Evolutionary conservation across 495 filamentous ascomycete species (phyloP), one percentile per base, ranked within the genome.

Genomic region (Thermothielavioides terrestris): DNA sequence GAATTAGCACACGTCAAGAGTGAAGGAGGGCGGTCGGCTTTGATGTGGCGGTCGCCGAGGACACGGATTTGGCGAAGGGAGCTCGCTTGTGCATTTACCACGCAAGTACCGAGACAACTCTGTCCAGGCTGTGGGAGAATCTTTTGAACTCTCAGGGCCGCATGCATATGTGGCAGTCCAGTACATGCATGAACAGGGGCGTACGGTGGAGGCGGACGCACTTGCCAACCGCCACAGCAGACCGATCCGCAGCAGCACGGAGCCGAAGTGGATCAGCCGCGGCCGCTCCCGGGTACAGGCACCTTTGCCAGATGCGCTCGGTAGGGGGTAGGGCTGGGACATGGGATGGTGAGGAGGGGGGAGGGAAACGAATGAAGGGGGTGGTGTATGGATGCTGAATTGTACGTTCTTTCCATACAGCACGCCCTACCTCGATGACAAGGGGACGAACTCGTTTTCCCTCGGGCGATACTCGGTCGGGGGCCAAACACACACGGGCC

Each of bases 21-120:
- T 35, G 25, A 23, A 39, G 37, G 26, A 26, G 21, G 17, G 46
- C 20, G 20, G 11, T n/a, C 17, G 10, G 27, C 7, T n/a, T n/a
- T n/a, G 26, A 31, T 49, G 46, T 49, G 36, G 46, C 46, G 27
- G 37, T 25, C 25, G 38, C 32, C 28, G 27, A 27, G 21, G n/a
- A 27, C 30, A 46, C 20, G 22, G 28, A 34, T 22, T 7, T n/a
- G n/a, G n/a, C n/a, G n/a, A n/a, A n/a, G n/a, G n/a, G n/a, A n/a
- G n/a, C n/a, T n/a, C n/a, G n/a, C n/a, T n/a, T n/a, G n/a, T n/a
- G n/a, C n/a, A n/a, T n/a, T n/a, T n/a, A n/a, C n/a, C n/a, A 25
- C 10, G 35, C 35, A 21, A 20, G 35, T 8, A 25, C 12, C 22
- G n/a, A 27, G 39, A 25, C 18, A 2, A 23, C 25, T 9, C 10